Evolutionary conservation across 495 filamentous ascomycete genomes (phyloP), one percentile per base, ranked within the genome.

Genomic region (Hypoxylon lienhwacheense): DNA sequence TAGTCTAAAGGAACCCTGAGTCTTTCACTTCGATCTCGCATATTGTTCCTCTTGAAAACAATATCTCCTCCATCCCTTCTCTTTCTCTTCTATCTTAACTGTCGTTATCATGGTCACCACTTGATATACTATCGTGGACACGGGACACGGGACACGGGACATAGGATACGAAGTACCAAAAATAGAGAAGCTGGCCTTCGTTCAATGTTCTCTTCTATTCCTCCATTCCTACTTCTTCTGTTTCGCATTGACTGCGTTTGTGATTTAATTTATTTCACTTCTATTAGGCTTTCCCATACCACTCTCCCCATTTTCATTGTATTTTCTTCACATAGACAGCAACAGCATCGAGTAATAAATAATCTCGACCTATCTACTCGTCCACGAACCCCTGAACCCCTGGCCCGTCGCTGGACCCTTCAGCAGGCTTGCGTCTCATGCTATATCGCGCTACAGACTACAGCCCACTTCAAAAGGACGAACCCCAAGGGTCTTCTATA

Each of bases 171-270:
- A 37, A 28, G 15, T 35, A 12, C 48, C 43, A 48, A 49, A 59
- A 49, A 40, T 46, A 60, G 21, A 57, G 58, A 54, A 63, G 59
- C 59, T 40, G 59, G 10, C 53, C 59, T 61, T 61, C 52, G 35
- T 51, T 55, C n/a, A n/a, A n/a, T n/a, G n/a, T n/a, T n/a, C n/a
- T 10, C 28, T 37, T 60, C 46, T 45, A 36, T 46, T 16, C 33
- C 41, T 48, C 33, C 25, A 41, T 41, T 25, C 50, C 49, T 32
- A 7, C 34, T 33, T 33, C 32, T 7, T 40, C n/a, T 46, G 37
- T 57, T 63, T 50, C 59, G 53, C 44, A 40, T 57, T 53, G 59
- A 53, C 42, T 50, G 49, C 53, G 19, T 55, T 32, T 15, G 33
- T 37, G 29, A 37, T 16, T 34, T 49, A 28, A 31, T 53, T 26